phyloP scores from a whole-genome alignment of 2,329 filamentous ascomycete genomes.

The Pyrenochaeta sp. region DNA sequence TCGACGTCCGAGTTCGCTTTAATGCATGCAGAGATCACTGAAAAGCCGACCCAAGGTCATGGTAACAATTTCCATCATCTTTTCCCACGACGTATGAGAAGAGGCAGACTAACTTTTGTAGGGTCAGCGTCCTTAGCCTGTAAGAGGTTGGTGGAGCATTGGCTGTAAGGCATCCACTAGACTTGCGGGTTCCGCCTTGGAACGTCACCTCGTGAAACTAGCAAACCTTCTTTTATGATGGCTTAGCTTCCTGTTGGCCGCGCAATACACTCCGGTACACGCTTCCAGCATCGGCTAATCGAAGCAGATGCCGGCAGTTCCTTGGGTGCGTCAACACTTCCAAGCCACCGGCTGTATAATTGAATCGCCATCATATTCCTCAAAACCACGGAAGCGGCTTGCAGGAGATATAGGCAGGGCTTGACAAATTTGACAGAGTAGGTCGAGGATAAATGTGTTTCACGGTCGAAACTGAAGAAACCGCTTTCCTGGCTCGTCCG shows the following conservation, averaged over 20 bases:
- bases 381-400: conserved; percentile 1
- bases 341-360: conserved; percentile 7
- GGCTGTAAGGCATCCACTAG: conserved; percentile 7
- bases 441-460: conserved; percentile 14
- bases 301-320: conserved; percentile 7
- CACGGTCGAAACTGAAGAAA: conserved; percentile 14
- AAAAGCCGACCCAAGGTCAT: background rate
- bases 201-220: background rate
- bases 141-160: conserved; percentile 3
- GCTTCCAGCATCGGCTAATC: conserved; percentile 4
- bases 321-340: conserved; percentile 1
- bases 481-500: conserved; percentile 20
- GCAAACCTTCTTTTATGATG: background rate
- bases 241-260: background rate
- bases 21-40: background rate
- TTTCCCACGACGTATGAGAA: background rate
- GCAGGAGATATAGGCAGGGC: background rate
- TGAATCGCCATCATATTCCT: background rate
- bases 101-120: background rate
- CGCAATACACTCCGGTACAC: background rate
- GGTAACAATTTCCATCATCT: background rate
- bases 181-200: conserved; percentile 4
- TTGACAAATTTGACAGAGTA: conserved; percentile 12
- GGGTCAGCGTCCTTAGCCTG: background rate
- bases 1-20: background rate